These are phyloP conservation scores for Adiantum capillusveneris DNA, from an alignment of 75 land plant genomes.

Conservation along the genomic window DNA sequence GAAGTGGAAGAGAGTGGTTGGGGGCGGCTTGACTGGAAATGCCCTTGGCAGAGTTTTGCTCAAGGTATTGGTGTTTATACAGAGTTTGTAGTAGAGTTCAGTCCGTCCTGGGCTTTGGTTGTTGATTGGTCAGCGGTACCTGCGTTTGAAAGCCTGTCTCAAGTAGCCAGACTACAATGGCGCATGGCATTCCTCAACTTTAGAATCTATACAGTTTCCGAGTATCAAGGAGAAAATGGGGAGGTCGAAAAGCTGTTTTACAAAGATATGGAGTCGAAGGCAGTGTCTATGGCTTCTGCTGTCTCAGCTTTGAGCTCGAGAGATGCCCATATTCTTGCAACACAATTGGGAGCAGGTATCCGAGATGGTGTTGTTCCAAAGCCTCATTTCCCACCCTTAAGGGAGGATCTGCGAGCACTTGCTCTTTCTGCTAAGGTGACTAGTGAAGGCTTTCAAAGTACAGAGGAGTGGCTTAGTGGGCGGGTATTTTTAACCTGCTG, in stretches of 20 bases:
- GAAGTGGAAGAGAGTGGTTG: conserved; percentile 9
- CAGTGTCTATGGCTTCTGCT: conserved; percentile 22
- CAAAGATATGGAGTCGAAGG: conserved; percentile 18
- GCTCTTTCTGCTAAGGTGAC: neutral
- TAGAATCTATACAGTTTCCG: conserved; percentile 17
- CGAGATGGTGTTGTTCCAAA: conserved; percentile 14
- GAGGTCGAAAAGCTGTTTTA: conserved; percentile 14
- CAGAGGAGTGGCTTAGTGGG: conserved; percentile 10
- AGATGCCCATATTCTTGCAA: conserved; percentile 19
- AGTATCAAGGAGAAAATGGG: conserved; percentile 15
- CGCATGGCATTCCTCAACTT: conserved; percentile 20
- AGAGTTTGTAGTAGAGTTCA: conserved; percentile 8
- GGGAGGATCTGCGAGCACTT: conserved; percentile 18
- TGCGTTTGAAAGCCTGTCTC: conserved; percentile 9
- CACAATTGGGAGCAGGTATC: conserved; percentile 13
- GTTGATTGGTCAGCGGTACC: conserved; percentile 23
- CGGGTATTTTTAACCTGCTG: conserved; percentile 15
- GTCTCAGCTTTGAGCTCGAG: conserved; percentile 23
- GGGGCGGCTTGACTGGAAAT: conserved; percentile 26
- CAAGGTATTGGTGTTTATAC: conserved; percentile 7
- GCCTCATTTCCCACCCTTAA: conserved; percentile 16
- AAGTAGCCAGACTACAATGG: conserved; percentile 6
- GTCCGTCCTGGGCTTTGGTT: conserved; percentile 21
- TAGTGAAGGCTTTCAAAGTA: neutral
- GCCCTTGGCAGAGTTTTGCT: conserved; percentile 20